phyloP scores from a whole-genome alignment of 2,329 filamentous ascomycete genomes.

The Trichoderma arundinaceum region DNA sequence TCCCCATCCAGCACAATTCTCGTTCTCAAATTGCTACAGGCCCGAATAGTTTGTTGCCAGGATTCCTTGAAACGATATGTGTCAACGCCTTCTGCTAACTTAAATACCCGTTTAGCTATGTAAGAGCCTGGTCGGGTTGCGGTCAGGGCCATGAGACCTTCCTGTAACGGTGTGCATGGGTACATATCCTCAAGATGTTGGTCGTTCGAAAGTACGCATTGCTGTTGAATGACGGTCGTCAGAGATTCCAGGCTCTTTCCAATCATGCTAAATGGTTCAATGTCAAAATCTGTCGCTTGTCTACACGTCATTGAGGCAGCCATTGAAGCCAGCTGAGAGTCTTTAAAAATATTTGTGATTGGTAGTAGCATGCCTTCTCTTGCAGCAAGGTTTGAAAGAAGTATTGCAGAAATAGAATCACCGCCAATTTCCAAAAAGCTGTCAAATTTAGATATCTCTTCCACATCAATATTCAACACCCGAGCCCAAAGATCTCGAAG shows the following conservation, averaged over 20 bases:
- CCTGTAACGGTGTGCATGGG: slow-evolving; percentile 48
- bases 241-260: neutral
- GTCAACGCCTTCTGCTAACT: slow-evolving; percentile 27
- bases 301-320: neutral
- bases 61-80: slow-evolving; percentile 32
- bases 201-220: neutral
- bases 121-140: slow-evolving; percentile 37
- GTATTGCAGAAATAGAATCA: slow-evolving; percentile 46
- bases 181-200: slow-evolving; percentile 40
- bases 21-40: slow-evolving; percentile 34
- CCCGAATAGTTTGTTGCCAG: slow-evolving; percentile 33
- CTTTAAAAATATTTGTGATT: slow-evolving; percentile 7
- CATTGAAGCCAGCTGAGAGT: slow-evolving; percentile 18
- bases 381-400: slow-evolving; percentile 8
- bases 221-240: neutral
- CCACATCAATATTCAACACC: slow-evolving; percentile 3
- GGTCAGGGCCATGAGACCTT: slow-evolving; percentile 43
- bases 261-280: slow-evolving; percentile 9
- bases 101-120: slow-evolving; percentile 31
- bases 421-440: slow-evolving; percentile 51
- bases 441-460: slow-evolving; percentile 32
- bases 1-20: slow-evolving; percentile 34
- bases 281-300: neutral
- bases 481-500: slow-evolving; percentile 23
- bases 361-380: neutral